Conservation (phyloP, 768 basidiomycete genomes). For the Artomyces pyxidatus region DNA sequence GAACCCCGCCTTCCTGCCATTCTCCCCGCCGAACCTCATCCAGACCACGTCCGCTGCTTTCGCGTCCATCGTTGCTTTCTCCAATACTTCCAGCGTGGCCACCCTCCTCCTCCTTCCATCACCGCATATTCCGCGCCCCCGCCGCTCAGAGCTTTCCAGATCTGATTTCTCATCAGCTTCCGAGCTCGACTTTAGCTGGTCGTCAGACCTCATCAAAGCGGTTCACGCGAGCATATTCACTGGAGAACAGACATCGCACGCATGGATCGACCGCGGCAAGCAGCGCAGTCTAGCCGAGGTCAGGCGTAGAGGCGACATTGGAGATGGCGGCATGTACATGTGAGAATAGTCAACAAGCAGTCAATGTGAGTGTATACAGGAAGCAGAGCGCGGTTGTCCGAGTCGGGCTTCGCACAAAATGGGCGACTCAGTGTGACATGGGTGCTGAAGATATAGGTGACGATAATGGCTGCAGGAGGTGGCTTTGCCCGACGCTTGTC, state of each 20-base stretch:
- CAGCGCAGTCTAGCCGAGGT: not conserved
- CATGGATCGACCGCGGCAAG: constrained; percentile 5
- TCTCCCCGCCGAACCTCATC: constrained; percentile 20
- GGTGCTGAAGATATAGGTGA: too few species aligned
- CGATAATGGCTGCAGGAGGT: too few species aligned
- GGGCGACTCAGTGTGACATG: too few species aligned
- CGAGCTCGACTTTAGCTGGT: constrained; percentile 2
- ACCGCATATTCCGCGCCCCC: constrained; percentile 3
- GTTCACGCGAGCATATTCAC: constrained; percentile 5
- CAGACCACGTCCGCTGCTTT: constrained; percentile 19
- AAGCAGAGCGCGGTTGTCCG: too few species aligned
- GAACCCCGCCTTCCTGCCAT: constrained; percentile 6
- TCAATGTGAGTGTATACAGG: too few species aligned
- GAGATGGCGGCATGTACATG: constrained; percentile 19
- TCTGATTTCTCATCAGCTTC: not conserved
- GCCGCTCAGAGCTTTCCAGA: not conserved
- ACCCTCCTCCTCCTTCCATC: constrained; percentile 16
- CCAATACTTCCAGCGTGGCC: not conserved
- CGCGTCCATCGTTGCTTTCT: constrained; percentile 11
- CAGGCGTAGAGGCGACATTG: constrained; percentile 8
- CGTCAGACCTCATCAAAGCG: constrained; percentile 4
- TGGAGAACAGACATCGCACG: not conserved
- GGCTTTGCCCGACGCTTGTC: too few species aligned
- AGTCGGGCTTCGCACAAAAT: too few species aligned
- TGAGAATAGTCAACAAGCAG: too few species aligned